Evolutionary conservation across 805 yeast genomes (phyloP).

Genomic region (Kluyveromyces dobzhanskii): DNA sequence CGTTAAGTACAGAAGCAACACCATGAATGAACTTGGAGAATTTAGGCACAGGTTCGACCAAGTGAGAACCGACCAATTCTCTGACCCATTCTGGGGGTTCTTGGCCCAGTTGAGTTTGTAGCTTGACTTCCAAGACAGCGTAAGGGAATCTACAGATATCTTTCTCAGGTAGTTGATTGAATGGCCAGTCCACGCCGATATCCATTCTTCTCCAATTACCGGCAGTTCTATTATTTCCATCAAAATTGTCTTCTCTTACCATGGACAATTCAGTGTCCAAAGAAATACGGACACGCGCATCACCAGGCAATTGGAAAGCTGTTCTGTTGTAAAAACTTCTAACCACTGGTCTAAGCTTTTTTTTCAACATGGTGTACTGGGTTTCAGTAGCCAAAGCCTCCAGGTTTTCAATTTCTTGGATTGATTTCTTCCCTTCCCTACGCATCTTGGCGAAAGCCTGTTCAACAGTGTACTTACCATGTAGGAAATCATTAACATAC

Average conservation of each 20-base stretch:
- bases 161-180: conserved; percentile 68
- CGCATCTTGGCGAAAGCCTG: conserved; percentile 90
- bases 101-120: conserved; percentile 96
- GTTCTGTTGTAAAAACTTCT: conserved; percentile 97
- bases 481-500: conserved; percentile 74
- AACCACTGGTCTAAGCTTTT: conserved; percentile 84
- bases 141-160: conserved; percentile 94
- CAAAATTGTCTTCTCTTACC: conserved; percentile 97
- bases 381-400: conserved; percentile 90
- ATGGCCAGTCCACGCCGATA: conserved; percentile 96
- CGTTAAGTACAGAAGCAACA: conserved; percentile 83
- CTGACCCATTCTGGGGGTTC: conserved; percentile 98
- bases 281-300: conserved; percentile 97
- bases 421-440: conserved; percentile 82
- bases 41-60: conserved; percentile 97
- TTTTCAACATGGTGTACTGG: conserved; percentile 81
- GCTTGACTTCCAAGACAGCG: conserved; percentile 93
- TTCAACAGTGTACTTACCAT: conserved; percentile 76
- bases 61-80: conserved; percentile 81
- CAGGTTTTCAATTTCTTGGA: conserved; percentile 80
- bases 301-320: conserved; percentile 98
- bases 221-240: conserved; percentile 81
- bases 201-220: conserved; percentile 98
- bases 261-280: conserved; percentile 94
- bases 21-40: conserved; percentile 97